These are phyloP conservation scores for Fusarium sterilihyphosum DNA, from an alignment of 2,329 filamentous ascomycete genomes.

Conservation along the genomic window DNA sequence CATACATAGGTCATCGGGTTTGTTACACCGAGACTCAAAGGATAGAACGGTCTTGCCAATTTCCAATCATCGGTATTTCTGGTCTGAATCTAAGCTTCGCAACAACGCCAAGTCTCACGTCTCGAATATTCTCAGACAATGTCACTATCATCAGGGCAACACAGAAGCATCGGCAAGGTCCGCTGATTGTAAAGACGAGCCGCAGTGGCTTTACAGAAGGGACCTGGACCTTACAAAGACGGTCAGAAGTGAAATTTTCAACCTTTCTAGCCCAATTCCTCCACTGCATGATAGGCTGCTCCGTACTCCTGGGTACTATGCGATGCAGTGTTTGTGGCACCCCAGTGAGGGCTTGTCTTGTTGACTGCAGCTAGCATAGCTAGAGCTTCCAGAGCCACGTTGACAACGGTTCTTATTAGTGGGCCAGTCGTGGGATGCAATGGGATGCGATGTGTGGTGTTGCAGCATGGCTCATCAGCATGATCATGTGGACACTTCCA, in stretches of 20 bases:
- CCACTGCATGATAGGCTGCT: conserved; percentile 5
- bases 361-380: neutral
- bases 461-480: conserved; percentile 13
- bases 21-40: neutral
- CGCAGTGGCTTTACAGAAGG: conserved; percentile 2
- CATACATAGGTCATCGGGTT: neutral
- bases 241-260: conserved; percentile 9
- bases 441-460: neutral
- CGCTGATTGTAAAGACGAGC: conserved; percentile 24
- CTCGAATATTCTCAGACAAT: conserved; percentile 16
- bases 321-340: conserved; percentile 22
- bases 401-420: conserved; percentile 29
- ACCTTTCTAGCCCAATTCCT: conserved; percentile 7
- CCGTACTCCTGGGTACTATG: conserved; percentile 2
- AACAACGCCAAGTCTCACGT: conserved; percentile 26
- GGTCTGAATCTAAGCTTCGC: conserved; percentile 3
- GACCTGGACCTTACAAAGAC: conserved; percentile 8
- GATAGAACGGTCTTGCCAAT: conserved; percentile 5
- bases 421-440: neutral
- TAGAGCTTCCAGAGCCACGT: conserved; percentile 27
- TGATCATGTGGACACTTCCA: conserved; percentile 15
- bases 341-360: conserved; percentile 16
- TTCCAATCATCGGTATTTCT: conserved; percentile 11
- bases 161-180: conserved; percentile 3
- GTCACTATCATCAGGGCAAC: conserved; percentile 6